Conservation (phyloP, 306 rosid genomes). For the Sesbania bispinosa region DNA sequence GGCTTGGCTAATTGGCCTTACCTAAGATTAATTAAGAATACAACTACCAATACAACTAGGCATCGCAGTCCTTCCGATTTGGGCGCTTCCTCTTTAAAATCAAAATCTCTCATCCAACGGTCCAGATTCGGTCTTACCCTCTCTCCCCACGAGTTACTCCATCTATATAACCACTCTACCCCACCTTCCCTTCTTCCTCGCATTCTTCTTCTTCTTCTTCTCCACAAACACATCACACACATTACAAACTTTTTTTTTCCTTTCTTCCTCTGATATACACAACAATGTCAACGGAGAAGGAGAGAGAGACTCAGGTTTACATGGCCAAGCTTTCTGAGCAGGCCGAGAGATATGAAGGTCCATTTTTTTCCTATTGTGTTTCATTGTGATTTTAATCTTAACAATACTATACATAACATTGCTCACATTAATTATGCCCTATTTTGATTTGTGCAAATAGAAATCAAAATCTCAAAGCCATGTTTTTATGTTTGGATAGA, state of each 20-base stretch:
- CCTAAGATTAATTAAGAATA: background rate
- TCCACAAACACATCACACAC: background rate
- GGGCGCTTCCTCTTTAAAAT: conserved; percentile 49
- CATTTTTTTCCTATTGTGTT: background rate
- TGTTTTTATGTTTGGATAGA: background rate
- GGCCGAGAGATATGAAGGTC: conserved; percentile 92
- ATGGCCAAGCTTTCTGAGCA: conserved; percentile 93
- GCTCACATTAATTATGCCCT: background rate
- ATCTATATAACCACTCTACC: conserved; percentile 29
- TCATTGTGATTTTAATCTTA: background rate
- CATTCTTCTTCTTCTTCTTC: conserved; percentile 20
- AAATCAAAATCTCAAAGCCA: background rate
- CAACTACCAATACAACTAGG: background rate
- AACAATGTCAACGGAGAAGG: conserved; percentile 66
- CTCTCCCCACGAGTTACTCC: conserved; percentile 39
- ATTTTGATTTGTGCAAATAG: background rate
- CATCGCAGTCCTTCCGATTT: conserved; percentile 29
- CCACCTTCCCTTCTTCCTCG: conserved; percentile 33
- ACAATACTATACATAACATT: background rate
- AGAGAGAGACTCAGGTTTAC: conserved; percentile 88
- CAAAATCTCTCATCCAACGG: conserved; percentile 50
- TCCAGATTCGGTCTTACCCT: conserved; percentile 45
- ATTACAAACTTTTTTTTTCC: background rate
- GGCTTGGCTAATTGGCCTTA: background rate
- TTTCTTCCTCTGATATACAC: conserved; percentile 38